A percentile compares a stretch with the other conserved stretches of the same genome.
Evolutionary conservation across 1,284 basidiomycete genomes (phyloP).

Genomic region (Moesziomyces sp.): DNA sequence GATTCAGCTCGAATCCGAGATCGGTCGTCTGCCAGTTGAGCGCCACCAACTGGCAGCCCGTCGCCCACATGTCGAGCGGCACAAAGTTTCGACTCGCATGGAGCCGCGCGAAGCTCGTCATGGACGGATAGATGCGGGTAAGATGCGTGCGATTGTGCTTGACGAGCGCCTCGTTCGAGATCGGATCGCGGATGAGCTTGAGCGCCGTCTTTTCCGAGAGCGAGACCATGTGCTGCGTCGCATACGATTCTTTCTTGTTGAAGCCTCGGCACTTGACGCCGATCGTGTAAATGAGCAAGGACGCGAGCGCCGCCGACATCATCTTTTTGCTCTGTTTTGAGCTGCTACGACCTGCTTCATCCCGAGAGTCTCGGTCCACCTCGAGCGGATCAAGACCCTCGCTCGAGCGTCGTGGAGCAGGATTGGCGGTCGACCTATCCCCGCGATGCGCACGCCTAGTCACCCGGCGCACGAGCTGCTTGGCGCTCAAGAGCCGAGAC

Average conservation of each 20-base stretch:
- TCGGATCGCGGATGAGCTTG: constrained; percentile 51
- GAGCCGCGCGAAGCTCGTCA: constrained; percentile 71
- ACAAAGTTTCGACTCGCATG: constrained; percentile 78
- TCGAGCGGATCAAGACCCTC: constrained; percentile 7
- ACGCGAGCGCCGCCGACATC: constrained; percentile 80
- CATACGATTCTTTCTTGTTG: constrained; percentile 88
- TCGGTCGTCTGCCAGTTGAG: constrained; percentile 93
- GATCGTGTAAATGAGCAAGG: constrained; percentile 90
- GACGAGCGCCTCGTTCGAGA: constrained; percentile 75
- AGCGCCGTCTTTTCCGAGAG: constrained; percentile 78
- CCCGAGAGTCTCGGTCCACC: neutral
- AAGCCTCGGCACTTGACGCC: constrained; percentile 94
- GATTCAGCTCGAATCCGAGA: constrained; percentile 81
- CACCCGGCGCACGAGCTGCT: constrained; percentile 48
- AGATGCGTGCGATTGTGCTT: constrained; percentile 89
- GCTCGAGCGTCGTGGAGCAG: constrained; percentile 7
- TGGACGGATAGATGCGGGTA: constrained; percentile 88
- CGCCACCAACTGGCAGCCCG: constrained; percentile 91
- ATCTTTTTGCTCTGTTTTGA: constrained; percentile 46
- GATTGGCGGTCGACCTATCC: neutral
- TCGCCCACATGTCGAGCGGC: constrained; percentile 88
- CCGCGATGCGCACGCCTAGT: constrained; percentile 21
- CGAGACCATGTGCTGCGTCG: constrained; percentile 89
- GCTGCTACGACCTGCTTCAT: neutral
- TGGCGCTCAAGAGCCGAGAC: constrained; percentile 43